Base-by-base conservation (phyloP, 495 filamentous ascomycete genomes). In the Podospora tetraspora region DNA sequence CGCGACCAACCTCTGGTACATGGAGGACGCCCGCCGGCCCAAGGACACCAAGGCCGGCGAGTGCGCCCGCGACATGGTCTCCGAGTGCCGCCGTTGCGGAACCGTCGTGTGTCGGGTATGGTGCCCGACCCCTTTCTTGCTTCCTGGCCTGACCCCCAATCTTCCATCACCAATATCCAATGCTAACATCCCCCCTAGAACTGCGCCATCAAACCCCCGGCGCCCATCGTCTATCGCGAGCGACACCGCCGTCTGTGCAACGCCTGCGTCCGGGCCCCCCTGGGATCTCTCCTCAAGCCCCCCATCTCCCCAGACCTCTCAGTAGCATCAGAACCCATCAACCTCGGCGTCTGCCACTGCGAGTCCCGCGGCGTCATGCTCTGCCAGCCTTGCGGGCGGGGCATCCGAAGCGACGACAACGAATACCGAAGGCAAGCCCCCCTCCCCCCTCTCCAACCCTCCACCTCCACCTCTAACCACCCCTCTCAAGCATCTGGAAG, bases 31-130 rank as follows among this genome's bases (percentile, higher is more conserved):
- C 62, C 73, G 70, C 24, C 70, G 71, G 24, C 29, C 72, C 22
- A 67, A 69, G 16, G 76, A 75, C 64, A 85, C 80, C 63, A 92
- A 90, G 76, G 79, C 91, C 23, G 86, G 89, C 13, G 83, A 83
- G 69, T 97, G 93, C 73, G 93, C 93, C 52, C 82, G 91, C 34
- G 93, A 97, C 76, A 84, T 95, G 87, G 93, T 97, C 4, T 85
- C 80, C 19, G 90, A 89, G 70, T 97, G 93, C 78, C 87, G 91
- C 24, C 83, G 89, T 29, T 97, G 93, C 77, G 87, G 85, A 8
- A 89, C 80, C 61, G 81, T 91, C 16, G 88, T 95, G 13, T 97
- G 93, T 74, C 84, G 93, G 74, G 92, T 96, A 81, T 77, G 87
- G 70, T 61, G 58, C 16, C 43, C 43, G 12, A n/a, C 43, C 43